phyloP scores from a whole-genome alignment of 179 eudicot genomes.

The Sideroxylon spinosum region DNA sequence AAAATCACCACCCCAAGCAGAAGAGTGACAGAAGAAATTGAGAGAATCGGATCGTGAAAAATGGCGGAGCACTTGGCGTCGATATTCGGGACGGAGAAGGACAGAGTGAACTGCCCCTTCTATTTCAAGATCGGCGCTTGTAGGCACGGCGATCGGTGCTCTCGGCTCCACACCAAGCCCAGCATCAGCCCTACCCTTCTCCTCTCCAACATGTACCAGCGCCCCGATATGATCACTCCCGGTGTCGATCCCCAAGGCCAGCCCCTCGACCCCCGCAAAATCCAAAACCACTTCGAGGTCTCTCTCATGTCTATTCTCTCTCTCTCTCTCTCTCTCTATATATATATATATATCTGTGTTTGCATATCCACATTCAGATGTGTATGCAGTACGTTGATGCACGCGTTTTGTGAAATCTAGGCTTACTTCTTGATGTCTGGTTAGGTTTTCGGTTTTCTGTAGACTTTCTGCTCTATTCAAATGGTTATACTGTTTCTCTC shows the following conservation, averaged over 20 bases:
- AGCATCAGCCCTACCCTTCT: conserved; percentile 76
- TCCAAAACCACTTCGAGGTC: conserved; percentile 88
- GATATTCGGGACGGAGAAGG: conserved; percentile 94
- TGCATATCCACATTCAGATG: neutral
- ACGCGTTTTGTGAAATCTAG: neutral
- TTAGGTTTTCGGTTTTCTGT: neutral
- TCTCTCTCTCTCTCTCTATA: neutral
- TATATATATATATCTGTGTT: neutral
- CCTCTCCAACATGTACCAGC: conserved; percentile 89
- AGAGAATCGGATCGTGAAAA: neutral
- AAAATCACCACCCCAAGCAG: too few relatives aligned
- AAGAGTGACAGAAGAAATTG: neutral
- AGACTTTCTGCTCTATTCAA: neutral
- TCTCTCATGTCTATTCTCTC: neutral
- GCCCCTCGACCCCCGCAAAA: conserved; percentile 73
- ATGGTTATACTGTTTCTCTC: too few relatives aligned
- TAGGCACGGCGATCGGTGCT: conserved; percentile 83
- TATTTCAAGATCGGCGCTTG: conserved; percentile 98
- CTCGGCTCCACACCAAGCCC: conserved; percentile 89
- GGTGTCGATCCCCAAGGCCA: conserved; percentile 87
- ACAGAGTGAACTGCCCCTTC: conserved; percentile 90
- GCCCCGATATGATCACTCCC: conserved; percentile 87
- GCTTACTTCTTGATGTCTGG: neutral
- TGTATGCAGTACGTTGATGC: neutral
- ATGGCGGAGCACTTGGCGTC: conserved; percentile 96